Evolutionary conservation across 805 yeast species (phyloP), one percentile per base, ranked within the genome.

Genomic region (Blastobotrys americana): DNA sequence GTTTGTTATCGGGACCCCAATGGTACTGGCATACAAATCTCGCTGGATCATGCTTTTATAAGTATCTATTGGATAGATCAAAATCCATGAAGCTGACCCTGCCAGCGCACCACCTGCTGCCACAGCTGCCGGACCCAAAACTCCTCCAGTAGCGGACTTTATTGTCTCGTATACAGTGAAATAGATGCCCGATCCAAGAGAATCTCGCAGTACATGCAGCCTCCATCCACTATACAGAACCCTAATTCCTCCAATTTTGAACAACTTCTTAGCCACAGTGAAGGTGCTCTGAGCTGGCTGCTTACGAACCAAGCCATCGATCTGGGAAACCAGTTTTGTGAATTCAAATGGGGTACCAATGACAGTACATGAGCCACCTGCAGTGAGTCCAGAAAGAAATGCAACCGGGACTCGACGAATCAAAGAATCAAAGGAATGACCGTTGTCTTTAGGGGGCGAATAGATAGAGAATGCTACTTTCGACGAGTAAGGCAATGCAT

Each of bases 301-400:
- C 49, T 58, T 34, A 52, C 55, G 28, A 42, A 70, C 57, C 21
- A 73, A 55, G 27, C 65, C 45, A 53, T 69, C 80, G 33, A 86
- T 74, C 60, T 86, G 95, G 31, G 90, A 82, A 49, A 82, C 84
- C 5, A 85, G 70, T 61, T 86, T 87, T 39, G 90, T 79, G 63
- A 84, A 76, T 61, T 86, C 96, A 59, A 86, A 86, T 1, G 96
- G 96, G 53, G 90, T 82, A 2, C 86, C 72, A 10, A 83, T 78
- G 2, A 71, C 63, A 16, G 66, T 56, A 34, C 59, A 52, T n/a
- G 56, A 50, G 4, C 75, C 75, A 3, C 95, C 95, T 0, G 93
- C 77, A 0, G 76, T 49, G 3, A 74, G 65, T 3, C 95, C 96
- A 0, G 89, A 70, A 40, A 50, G 34, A 43, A 64, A 59, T 21